A percentile compares a stretch with the other conserved stretches of the same genome.
These are phyloP conservation scores for Begonia fuchsioides DNA, from an alignment of 306 rosid species.

Conservation along the genomic window DNA sequence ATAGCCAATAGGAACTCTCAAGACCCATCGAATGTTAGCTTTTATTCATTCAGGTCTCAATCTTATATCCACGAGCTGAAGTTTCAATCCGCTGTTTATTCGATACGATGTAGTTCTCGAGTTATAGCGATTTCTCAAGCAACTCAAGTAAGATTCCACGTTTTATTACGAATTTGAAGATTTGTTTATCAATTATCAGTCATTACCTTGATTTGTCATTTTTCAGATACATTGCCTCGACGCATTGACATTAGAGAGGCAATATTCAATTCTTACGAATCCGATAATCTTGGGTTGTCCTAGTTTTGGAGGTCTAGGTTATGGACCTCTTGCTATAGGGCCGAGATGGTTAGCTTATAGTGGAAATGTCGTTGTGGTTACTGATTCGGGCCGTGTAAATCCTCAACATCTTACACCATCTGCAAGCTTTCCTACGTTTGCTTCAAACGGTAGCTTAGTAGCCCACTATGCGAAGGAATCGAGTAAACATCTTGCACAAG, in stretches of 20 bases:
- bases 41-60: constrained; percentile 77
- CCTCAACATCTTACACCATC: constrained; percentile 67
- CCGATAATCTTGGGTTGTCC: constrained; percentile 45
- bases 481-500: constrained; percentile 90
- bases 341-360: constrained; percentile 96
- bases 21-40: constrained; percentile 48
- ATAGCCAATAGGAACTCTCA: constrained; percentile 31
- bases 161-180: background rate
- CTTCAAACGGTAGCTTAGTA: constrained; percentile 90
- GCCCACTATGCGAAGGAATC: constrained; percentile 82
- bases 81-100: constrained; percentile 72
- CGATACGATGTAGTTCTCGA: constrained; percentile 82
- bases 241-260: constrained; percentile 62
- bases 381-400: constrained; percentile 48
- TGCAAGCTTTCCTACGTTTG: constrained; percentile 48
- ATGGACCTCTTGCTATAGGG: constrained; percentile 93
- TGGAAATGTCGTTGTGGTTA: constrained; percentile 46
- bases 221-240: constrained; percentile 84
- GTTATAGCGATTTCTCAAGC: constrained; percentile 73
- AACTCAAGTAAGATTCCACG: constrained; percentile 78
- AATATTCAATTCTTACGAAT: constrained; percentile 70
- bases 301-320: constrained; percentile 66
- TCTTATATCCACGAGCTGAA: constrained; percentile 69
- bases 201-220: background rate
- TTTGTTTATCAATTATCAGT: no score